Evolutionary conservation across 768 basidiomycete genomes (phyloP), one percentile per base, ranked within the genome.

Genomic region (Suillus weaverae): DNA sequence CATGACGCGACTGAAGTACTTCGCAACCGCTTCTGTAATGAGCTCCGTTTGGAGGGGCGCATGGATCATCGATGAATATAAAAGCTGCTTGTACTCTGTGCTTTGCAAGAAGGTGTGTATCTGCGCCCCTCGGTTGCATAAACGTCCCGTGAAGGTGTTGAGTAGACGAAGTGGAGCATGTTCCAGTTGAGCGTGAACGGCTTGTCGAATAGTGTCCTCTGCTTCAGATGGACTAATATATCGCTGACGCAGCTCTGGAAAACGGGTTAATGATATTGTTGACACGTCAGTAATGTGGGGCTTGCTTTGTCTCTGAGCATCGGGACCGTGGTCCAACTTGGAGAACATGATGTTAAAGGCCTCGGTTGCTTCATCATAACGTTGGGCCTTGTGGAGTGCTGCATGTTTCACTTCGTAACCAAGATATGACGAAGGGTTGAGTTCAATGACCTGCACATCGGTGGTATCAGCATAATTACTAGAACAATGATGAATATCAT

Each of bases 91-190:
- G 30, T 51, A 51, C 16, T 51, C 50, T 51, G 50, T 51, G 30
- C 50, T 51, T 51, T 32, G 30, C 16, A 51, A 5, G 50, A 51
- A 51, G 1, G 30, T 32, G 18, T 32, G 16, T 32, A 10, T 51
- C 50, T 51, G 50, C 9, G 30, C 4, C 50, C 32, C 50, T 18
- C 30, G 50, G 30, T 51, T 18, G 50, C 50, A 51, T 32, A 51
- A 51, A 51, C 16, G 30, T 9, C 50, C 50, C 18, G 50, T 32
- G 16, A 8, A 51, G 16, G 50, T 51, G 50, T 51, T 32, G 50
- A 62, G 16, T 41, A 62, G n/a, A 55, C 62, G 62, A 18, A 60
- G 35, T 16, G 62, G 62, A 4, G 39, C 39, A 14, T 62, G 60
- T 30, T 39, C 62, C 5, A 60, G 56, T 26, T 60, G 62, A 5